Base-by-base conservation (phyloP, 2,329 filamentous ascomycete genomes). In the Huntiella savannae region DNA sequence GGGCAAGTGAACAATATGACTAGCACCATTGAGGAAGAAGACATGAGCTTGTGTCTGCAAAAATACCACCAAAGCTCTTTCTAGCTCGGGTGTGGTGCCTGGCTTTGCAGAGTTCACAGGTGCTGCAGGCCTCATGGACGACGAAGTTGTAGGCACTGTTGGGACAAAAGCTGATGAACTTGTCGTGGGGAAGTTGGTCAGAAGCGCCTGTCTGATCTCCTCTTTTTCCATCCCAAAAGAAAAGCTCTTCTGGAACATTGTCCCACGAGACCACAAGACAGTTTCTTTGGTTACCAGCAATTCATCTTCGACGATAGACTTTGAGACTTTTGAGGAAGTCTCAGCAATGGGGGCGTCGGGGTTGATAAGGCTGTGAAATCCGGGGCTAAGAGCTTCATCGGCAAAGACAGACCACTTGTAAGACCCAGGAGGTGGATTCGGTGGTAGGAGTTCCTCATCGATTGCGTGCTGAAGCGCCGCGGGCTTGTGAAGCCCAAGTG, bases 11-110 rank as follows among this genome's bases (percentile, higher is more conserved):
- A 96, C 71, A 49, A 94, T 75, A 69, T 98, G 83, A 57, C 75
- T 91, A 33, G 84, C 79, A 15, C 88, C 88, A 2, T 82, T 75
- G 34, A 96, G 71, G 58, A 92, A 95, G 66, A 87, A 92, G 53
- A 98, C 76, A 58, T 96, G 88, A 16, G 84, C 86, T 58, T 96
- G 88, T 0, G 84, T 87, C 62, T 83, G 87, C 53, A 98, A 73
- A 54, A 96, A 82, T 43, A 98, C 82, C 5, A 96, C 84, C 51
- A 98, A 64, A 4, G 88, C 86, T 56, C 79, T 71, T 37, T 44
- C 34, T 3, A 49, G 39, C 19, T 28, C 39, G 5, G 39, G 39
- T 41, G 12, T 22, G 22, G 45, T 6, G 37, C 28, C 28, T 17
- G 37, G 28, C 37, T 35, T 41, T 47, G 32, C n/a, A 12, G 34